phyloP scores from a whole-genome alignment of 345 rosid genomes.

The Microcos paniculata region DNA sequence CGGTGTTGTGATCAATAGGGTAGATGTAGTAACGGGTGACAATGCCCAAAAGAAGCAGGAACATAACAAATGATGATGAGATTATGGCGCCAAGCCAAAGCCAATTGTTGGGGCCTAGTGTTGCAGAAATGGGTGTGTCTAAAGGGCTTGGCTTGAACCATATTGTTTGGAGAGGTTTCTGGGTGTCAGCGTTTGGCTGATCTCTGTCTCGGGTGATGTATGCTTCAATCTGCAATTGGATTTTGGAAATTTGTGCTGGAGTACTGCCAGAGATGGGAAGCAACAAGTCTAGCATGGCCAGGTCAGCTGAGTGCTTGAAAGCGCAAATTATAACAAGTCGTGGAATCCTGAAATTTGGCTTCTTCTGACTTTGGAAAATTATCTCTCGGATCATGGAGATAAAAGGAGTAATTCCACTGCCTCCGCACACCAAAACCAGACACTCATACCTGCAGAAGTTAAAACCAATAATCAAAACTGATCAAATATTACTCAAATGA shows the following conservation, averaged over 20 bases:
- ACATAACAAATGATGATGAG: constrained; percentile 56
- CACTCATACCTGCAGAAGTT: constrained; percentile 43
- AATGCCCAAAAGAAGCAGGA: constrained; percentile 56
- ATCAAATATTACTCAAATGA: not conserved
- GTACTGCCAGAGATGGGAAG: constrained; percentile 42
- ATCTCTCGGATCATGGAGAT: constrained; percentile 69
- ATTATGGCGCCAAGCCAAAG: constrained; percentile 68
- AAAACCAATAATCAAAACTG: constrained; percentile 1
- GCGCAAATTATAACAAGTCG: constrained; percentile 56
- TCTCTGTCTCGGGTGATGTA: constrained; percentile 60
- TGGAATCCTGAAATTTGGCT: constrained; percentile 35
- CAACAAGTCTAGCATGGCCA: constrained; percentile 68
- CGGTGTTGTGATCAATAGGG: constrained; percentile 52
- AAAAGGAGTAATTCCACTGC: constrained; percentile 83
- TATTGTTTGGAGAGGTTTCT: constrained; percentile 26
- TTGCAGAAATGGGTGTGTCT: constrained; percentile 56
- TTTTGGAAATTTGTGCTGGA: constrained; percentile 24
- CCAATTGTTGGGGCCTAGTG: constrained; percentile 75
- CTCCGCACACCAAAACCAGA: constrained; percentile 78
- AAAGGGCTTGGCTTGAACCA: constrained; percentile 57
- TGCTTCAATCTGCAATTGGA: constrained; percentile 59
- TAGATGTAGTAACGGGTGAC: constrained; percentile 57
- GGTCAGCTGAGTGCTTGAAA: constrained; percentile 56
- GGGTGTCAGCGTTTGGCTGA: constrained; percentile 27
- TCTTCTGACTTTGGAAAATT: constrained; percentile 27